These are phyloP conservation scores for Fonsecaea erecta DNA, from an alignment of 2,329 filamentous ascomycete species.

Conservation along the genomic window DNA sequence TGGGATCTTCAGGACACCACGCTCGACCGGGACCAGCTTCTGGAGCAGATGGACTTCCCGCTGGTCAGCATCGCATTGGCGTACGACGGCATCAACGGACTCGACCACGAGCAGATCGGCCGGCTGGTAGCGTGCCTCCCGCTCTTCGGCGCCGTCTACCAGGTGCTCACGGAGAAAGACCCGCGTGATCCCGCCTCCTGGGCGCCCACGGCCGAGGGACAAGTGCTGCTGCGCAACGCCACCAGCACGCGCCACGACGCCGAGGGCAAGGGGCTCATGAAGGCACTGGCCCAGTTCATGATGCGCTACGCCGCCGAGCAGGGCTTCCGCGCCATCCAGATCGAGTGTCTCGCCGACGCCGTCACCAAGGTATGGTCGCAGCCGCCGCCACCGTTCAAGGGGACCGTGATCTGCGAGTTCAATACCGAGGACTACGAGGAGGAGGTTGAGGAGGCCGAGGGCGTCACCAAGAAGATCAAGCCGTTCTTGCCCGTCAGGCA, in stretches of 20 bases:
- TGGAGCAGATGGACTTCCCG: slow-evolving; percentile 47
- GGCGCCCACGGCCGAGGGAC: slow-evolving; percentile 38
- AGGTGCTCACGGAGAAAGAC: slow-evolving; percentile 23
- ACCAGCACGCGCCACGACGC: slow-evolving; percentile 46
- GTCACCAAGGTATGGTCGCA: slow-evolving; percentile 34
- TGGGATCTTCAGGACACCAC: slow-evolving; percentile 30
- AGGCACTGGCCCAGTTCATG: slow-evolving; percentile 43
- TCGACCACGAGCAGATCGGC: slow-evolving; percentile 25
- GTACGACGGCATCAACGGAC: slow-evolving; percentile 42
- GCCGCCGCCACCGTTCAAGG: slow-evolving; percentile 32
- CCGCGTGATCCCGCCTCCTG: slow-evolving; percentile 38
- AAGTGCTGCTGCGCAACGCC: slow-evolving; percentile 46
- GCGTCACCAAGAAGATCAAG: slow-evolving; percentile 47
- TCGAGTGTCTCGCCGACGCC: slow-evolving; percentile 41
- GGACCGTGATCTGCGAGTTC: slow-evolving; percentile 21
- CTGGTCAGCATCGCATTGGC: slow-evolving; percentile 45
- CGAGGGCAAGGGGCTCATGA: slow-evolving; percentile 44
- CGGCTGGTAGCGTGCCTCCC: slow-evolving; percentile 36
- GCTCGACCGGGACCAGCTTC: slow-evolving; percentile 25
- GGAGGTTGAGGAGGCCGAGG: slow-evolving; percentile 26
- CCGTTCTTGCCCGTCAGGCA: slow-evolving; percentile 72
- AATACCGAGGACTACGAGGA: slow-evolving; percentile 29
- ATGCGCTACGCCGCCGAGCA: slow-evolving; percentile 44
- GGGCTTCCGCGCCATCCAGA: slow-evolving; percentile 45
- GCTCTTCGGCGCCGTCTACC: slow-evolving; percentile 24